These are phyloP conservation scores for Entonaema liquescens DNA, from an alignment of 495 filamentous ascomycete genomes.

Conservation along the genomic window DNA sequence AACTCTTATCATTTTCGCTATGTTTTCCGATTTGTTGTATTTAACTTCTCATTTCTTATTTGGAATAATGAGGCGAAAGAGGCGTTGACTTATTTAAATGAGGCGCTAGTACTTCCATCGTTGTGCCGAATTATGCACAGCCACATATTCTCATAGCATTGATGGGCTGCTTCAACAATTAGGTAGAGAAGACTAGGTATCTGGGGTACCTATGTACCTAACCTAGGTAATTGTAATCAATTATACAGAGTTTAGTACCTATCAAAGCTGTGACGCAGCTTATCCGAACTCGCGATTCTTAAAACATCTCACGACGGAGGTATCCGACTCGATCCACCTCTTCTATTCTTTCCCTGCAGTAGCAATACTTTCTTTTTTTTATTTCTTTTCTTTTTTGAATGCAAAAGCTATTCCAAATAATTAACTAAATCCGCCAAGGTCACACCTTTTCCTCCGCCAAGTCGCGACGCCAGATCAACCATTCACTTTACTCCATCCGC, in stretches of 20 bases:
- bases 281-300: slow-evolving; percentile 17
- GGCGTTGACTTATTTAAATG: background rate
- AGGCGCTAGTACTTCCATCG: too few relatives aligned
- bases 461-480: background rate
- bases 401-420: background rate
- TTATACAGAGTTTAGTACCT: too few relatives aligned
- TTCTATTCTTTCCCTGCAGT: background rate
- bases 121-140: too few relatives aligned
- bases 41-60: background rate
- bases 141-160: too few relatives aligned
- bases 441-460: background rate
- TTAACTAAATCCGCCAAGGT: slow-evolving; percentile 1
- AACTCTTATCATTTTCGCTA: background rate
- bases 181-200: too few relatives aligned
- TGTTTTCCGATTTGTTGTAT: background rate
- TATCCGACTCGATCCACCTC: background rate
- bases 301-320: background rate
- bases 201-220: background rate
- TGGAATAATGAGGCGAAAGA: background rate
- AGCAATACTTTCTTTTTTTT: background rate
- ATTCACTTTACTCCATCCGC: slow-evolving; percentile 7
- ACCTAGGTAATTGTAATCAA: background rate
- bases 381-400: background rate
- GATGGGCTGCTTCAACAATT: too few relatives aligned
- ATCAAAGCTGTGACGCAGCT: slow-evolving; percentile 13